Evolutionary conservation across 208 protist species (phyloP).

Genomic region (Kentomonas sorsogonicus): DNA sequence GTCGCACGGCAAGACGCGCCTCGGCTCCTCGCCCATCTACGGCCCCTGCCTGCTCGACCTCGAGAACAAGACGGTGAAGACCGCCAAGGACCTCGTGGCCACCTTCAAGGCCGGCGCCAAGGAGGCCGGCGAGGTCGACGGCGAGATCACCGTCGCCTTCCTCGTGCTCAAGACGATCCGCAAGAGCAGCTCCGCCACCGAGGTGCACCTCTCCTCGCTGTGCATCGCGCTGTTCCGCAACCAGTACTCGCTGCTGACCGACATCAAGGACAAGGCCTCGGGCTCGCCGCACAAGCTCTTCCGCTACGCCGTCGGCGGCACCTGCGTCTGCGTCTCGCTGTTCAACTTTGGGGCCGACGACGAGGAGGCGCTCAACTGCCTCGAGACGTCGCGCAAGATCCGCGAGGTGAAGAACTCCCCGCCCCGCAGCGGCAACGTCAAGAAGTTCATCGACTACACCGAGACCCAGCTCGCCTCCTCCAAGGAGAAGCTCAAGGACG

Average conservation of each 20-base stretch:
- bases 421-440: slow-evolving; percentile 71
- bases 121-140: slow-evolving; percentile 44
- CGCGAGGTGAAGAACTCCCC: slow-evolving; percentile 73
- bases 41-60: slow-evolving; percentile 66
- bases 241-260: slow-evolving; percentile 32
- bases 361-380: slow-evolving; percentile 21
- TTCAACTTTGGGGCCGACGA: slow-evolving; percentile 36
- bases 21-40: slow-evolving; percentile 66
- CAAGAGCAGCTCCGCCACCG: slow-evolving; percentile 35
- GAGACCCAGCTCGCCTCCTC: slow-evolving; percentile 61
- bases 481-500: slow-evolving; percentile 52
- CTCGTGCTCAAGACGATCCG: slow-evolving; percentile 70
- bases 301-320: slow-evolving; percentile 67
- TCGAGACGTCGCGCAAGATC: slow-evolving; percentile 67
- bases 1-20: slow-evolving; percentile 35
- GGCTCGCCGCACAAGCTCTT: slow-evolving; percentile 55
- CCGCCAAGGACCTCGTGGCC: slow-evolving; percentile 24
- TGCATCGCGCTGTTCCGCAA: slow-evolving; percentile 54
- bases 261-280: slow-evolving; percentile 56
- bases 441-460: slow-evolving; percentile 60
- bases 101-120: slow-evolving; percentile 42
- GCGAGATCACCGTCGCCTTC: slow-evolving; percentile 57
- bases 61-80: slow-evolving; percentile 36
- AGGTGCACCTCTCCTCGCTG: slow-evolving; percentile 71
- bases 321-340: slow-evolving; percentile 48